Base-by-base conservation (phyloP, 2,329 filamentous ascomycete species). In the Massarina eburnea region DNA sequence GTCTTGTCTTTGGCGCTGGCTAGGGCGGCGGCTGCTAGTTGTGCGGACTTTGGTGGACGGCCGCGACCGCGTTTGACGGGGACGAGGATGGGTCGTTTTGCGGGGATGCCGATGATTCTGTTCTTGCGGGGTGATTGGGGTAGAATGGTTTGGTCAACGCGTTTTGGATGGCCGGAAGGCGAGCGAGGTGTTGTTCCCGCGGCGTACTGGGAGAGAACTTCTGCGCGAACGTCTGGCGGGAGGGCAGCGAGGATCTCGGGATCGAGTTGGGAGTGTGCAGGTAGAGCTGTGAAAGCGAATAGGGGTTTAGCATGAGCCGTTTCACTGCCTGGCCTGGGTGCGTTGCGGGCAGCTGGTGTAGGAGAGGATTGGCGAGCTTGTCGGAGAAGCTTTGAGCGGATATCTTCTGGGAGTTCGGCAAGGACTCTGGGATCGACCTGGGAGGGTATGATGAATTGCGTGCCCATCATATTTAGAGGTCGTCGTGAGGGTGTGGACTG, bases 391-490 rank as follows among this genome's bases (percentile, higher is more conserved):
- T 82, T 89, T 24, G 82, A 84, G 48, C 89, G 81, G 52, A 97
- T 96, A 63, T 95, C 89, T 24, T 77, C 78, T 0, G 92, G 92
- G 3, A 99, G 77, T 60, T 95, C 91, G 1, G 87, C 87, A 3
- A 97, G 71, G 0, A 96, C 86, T n/a, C 79, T 76, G 0, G 86
- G 84, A 63, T 99, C 94, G 2, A 88, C 80, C 55, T 96, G 89
- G 1, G 81, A 81, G 0, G 94, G 94, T 57, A 99, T 77, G 37
- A 97, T 82, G 61, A 99, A 99, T 61, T 99, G 94, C 0, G 92
- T 96, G 2, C 92, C 90, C 3, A 83, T 77, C 3, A 89, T 80
- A 60, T 96, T 95, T 18, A 96, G 73, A 1, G 85, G 85, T 51
- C 80, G 86, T 18, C 72, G 86, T 74, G 70, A 82, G 74, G 53